Base-by-base conservation (phyloP, 2,329 filamentous ascomycete species). In the Nectriaceae sp. region DNA sequence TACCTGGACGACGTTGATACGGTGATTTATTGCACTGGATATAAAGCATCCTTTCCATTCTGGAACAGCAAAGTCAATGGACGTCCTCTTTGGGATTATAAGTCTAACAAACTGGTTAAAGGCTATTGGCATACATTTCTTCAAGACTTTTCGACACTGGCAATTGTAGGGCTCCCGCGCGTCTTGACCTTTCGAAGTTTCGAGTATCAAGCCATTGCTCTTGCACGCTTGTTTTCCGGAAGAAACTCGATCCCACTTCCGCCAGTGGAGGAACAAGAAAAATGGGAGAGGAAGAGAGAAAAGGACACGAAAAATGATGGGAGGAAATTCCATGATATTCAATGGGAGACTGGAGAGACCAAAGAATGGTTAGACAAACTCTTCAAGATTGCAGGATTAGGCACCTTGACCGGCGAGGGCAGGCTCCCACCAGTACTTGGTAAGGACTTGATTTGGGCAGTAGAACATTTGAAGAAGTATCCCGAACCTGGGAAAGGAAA, bases 101-200 rank as follows among this genome's bases (percentile, higher is more conserved):
- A 61, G 1, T 49, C 61, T 0, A 71, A 72, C 21, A 75, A 71
- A 18, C 60, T 83, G 2, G 47, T 70, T 0, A 70, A 71, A 0
- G 72, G 54, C 3, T 84, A 80, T 54, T 72, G 70, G 64, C 79
- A 83, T 56, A 80, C 77, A 0, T 82, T 82, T 60, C 70, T 79
- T 42, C 72, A 67, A 2, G 70, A 74, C 19, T 73, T 74, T 35
- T 62, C 70, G 0, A 77, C 74, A 0, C 63, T 84, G 0, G 80
- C 70, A 0, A 65, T 81, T 11, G 70, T 83, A 0, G 80, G 80
- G 0, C 58, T 81, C 5, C 78, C 78, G 2, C 71, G 77, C 1
- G 73, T 74, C 0, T 60, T 79, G 11, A 80, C 77, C 0, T 82
- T 81, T 47, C 63, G 78, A 5, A 76, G 74, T 29, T 81, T 81